Percentiles rank a stretch among this genome's conserved stretches.
These are phyloP conservation scores for Medakamo hakoo DNA, from an alignment of 139 green algal species.

Conservation along the genomic window DNA sequence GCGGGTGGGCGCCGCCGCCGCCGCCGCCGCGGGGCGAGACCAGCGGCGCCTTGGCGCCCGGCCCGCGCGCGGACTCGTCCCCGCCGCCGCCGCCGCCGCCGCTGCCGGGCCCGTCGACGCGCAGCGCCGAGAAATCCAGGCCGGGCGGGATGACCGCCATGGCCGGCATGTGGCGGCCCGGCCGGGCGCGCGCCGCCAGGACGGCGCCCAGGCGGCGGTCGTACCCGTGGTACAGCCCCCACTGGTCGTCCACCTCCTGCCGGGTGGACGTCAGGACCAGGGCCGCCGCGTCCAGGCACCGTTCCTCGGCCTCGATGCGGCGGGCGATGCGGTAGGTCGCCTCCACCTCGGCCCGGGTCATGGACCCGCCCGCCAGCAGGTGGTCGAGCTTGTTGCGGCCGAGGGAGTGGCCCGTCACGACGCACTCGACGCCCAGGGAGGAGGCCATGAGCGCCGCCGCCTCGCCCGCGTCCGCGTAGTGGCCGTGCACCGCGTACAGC, in stretches of 20 bases:
- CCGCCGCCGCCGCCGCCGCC: not conserved
- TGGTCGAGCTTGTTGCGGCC: constrained; percentile 90
- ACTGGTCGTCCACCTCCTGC: constrained; percentile 88
- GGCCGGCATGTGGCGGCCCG: constrained; percentile 63
- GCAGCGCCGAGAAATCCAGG: constrained; percentile 63
- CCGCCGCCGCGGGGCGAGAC: not conserved
- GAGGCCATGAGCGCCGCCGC: constrained; percentile 48
- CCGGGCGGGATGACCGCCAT: constrained; percentile 85
- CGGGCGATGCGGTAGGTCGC: constrained; percentile 71
- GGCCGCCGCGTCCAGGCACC: constrained; percentile 60
- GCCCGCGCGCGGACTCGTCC: no score
- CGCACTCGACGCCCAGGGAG: constrained; percentile 74
- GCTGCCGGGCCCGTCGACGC: constrained; percentile 35
- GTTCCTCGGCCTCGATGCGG: constrained; percentile 84
- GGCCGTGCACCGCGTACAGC: constrained; percentile 56
- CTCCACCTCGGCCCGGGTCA: constrained; percentile 66
- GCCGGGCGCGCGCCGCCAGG: constrained; percentile 27
- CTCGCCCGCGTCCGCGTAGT: constrained; percentile 74
- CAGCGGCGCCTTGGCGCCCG: not conserved
- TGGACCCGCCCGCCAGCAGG: constrained; percentile 57
- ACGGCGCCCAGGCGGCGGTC: constrained; percentile 22
- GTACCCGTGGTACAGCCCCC: constrained; percentile 86
- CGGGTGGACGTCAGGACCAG: constrained; percentile 78
- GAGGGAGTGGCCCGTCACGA: constrained; percentile 82
- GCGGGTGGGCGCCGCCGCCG: not conserved